A percentile compares a stretch with the other conserved stretches of the same genome.
Evolutionary conservation across 1,284 basidiomycete genomes (phyloP).

Genomic region (Porogramme epimiltina): DNA sequence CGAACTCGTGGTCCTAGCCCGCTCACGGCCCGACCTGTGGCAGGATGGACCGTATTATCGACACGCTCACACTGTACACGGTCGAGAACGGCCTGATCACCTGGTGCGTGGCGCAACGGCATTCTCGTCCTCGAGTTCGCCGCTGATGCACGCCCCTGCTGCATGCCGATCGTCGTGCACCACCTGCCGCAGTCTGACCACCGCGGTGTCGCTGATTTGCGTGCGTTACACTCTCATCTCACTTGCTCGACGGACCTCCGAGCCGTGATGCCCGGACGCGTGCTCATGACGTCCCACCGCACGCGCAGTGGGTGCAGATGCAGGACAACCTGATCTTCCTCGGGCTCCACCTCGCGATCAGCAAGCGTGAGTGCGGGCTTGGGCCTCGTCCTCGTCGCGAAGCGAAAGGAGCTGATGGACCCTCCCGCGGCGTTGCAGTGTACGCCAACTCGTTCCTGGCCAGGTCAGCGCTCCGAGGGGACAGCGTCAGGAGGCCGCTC

Average conservation of each 20-base stretch:
- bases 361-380: slow-evolving; percentile 9
- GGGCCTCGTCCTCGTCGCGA: not conserved
- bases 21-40: too few species aligned
- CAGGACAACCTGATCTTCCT: slow-evolving; percentile 16
- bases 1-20: not conserved
- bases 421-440: not conserved
- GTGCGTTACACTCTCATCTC: slow-evolving; percentile 1
- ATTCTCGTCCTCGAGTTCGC: not conserved
- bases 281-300: not conserved
- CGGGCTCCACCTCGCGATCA: slow-evolving; percentile 14
- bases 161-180: too few species aligned
- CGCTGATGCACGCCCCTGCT: too few species aligned
- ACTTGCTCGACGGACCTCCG: not conserved
- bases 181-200: slow-evolving; percentile 5
- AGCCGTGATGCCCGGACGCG: too few species aligned
- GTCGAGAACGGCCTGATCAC: slow-evolving; percentile 18
- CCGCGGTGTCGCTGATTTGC: slow-evolving; percentile 12
- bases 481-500: too few species aligned
- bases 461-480: slow-evolving; percentile 10
- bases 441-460: slow-evolving; percentile 19
- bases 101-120: slow-evolving; percentile 9
- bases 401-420: not conserved
- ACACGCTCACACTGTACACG: slow-evolving; percentile 9
- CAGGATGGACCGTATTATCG: slow-evolving; percentile 14
- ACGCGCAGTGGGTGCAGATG: slow-evolving; percentile 10